phyloP scores from a whole-genome alignment of 1,139 yeast species.

The Candida sanyaensis region DNA sequence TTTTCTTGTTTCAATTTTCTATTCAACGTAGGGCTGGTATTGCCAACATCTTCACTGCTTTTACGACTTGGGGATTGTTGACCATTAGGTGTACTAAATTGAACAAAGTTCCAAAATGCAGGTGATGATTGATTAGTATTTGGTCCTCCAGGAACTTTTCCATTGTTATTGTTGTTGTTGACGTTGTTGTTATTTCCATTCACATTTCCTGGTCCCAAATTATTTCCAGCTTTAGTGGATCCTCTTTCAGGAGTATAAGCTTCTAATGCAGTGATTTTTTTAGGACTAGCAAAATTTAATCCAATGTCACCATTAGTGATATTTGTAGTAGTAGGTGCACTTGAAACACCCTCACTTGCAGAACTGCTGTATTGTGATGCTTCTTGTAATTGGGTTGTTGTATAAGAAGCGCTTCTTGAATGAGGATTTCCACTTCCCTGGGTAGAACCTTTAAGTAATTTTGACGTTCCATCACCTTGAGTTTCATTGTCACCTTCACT shows the following conservation, averaged over 20 bases:
- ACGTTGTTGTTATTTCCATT: slow-evolving; percentile 1
- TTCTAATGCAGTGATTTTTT: slow-evolving; percentile 65
- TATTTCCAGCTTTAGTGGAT: slow-evolving; percentile 20
- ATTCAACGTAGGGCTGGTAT: slow-evolving; percentile 43
- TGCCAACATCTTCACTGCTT: slow-evolving; percentile 38
- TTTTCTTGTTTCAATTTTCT: slow-evolving; percentile 21
- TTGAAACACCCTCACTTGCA: slow-evolving; percentile 6
- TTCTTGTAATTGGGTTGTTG: slow-evolving; percentile 9
- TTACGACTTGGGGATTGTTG: slow-evolving; percentile 44
- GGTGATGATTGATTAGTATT: slow-evolving; percentile 57
- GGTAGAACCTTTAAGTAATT: slow-evolving; percentile 31
- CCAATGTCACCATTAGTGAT: slow-evolving; percentile 28
- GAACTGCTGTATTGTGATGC: slow-evolving; percentile 4
- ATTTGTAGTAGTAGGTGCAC: slow-evolving; percentile 4
- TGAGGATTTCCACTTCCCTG: slow-evolving; percentile 6
- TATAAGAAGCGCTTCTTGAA: slow-evolving; percentile 16
- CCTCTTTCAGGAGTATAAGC: slow-evolving; percentile 87
- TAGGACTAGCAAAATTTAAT: slow-evolving; percentile 50
- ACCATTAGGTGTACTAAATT: slow-evolving; percentile 68
- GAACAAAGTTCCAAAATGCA: slow-evolving; percentile 78
- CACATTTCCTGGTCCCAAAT: slow-evolving; percentile 5
- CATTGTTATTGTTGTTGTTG: slow-evolving; percentile 21
- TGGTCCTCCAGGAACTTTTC: slow-evolving; percentile 11
- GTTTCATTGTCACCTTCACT: neutral
- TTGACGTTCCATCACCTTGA: slow-evolving; percentile 31